Conservation (phyloP, 495 filamentous ascomycete species). For the Ascobolus immersus region DNA sequence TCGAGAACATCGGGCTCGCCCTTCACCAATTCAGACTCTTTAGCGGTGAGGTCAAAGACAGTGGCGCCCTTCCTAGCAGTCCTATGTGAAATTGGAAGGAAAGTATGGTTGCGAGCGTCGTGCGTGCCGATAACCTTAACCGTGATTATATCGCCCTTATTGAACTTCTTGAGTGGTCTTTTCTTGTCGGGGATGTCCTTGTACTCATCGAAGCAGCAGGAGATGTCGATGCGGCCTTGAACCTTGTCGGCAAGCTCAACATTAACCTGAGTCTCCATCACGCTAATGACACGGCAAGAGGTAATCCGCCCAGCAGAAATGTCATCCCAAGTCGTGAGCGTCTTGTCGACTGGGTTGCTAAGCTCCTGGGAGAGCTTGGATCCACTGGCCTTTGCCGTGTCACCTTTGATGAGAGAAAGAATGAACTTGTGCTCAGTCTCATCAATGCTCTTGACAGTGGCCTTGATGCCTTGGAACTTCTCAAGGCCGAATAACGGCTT, state of each 20-base stretch:
- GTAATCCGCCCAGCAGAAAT: slow-evolving; percentile 47
- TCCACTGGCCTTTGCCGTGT: background rate
- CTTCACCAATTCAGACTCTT: slow-evolving; percentile 25
- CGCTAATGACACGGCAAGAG: slow-evolving; percentile 49
- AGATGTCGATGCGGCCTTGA: slow-evolving; percentile 72
- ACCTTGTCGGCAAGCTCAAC: slow-evolving; percentile 72
- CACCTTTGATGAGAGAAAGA: background rate
- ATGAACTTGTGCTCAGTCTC: background rate
- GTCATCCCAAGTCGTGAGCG: slow-evolving; percentile 37
- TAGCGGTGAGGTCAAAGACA: slow-evolving; percentile 75
- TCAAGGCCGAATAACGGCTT: slow-evolving; percentile 49
- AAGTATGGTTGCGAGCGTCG: slow-evolving; percentile 70
- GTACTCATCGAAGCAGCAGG: slow-evolving; percentile 68
- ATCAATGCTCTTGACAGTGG: slow-evolving; percentile 25
- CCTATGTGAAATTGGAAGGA: slow-evolving; percentile 62
- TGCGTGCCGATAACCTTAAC: slow-evolving; percentile 70
- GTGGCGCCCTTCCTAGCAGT: slow-evolving; percentile 38
- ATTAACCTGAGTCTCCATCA: slow-evolving; percentile 79
- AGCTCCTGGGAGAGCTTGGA: slow-evolving; percentile 5
- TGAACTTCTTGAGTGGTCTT: slow-evolving; percentile 46
- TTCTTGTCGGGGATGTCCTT: slow-evolving; percentile 64
- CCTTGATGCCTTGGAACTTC: slow-evolving; percentile 42
- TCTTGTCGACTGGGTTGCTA: slow-evolving; percentile 46
- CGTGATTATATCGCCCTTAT: slow-evolving; percentile 37
- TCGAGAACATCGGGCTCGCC: slow-evolving; percentile 31